phyloP scores from a whole-genome alignment of 2,329 filamentous ascomycete species.

The Neofusicoccum cordaticola region DNA sequence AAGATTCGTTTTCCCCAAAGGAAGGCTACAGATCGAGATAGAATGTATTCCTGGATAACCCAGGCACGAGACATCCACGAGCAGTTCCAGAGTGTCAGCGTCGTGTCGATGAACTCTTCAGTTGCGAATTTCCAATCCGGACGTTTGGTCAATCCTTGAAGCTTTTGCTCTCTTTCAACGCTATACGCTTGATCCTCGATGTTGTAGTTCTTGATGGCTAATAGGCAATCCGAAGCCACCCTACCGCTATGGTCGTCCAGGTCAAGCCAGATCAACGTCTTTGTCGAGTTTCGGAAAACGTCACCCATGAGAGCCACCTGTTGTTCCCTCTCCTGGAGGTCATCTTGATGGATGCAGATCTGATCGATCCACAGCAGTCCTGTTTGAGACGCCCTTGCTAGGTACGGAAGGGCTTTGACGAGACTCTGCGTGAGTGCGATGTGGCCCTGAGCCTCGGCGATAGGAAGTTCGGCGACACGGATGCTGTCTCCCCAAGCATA shows the following conservation, averaged over 20 bases:
- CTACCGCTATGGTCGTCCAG: background rate
- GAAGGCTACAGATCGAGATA: background rate
- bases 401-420: background rate
- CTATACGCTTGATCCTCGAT: too few species aligned
- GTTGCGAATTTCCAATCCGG: too few species aligned
- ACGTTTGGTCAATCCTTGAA: too few species aligned
- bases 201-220: too few species aligned
- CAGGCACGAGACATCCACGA: background rate
- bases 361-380: slow-evolving; percentile 28
- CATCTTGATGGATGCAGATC: slow-evolving; percentile 29
- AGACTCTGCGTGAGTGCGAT: background rate
- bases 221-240: too few species aligned
- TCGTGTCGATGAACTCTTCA: too few species aligned
- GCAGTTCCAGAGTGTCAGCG: background rate
- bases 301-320: slow-evolving; percentile 34
- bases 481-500: background rate
- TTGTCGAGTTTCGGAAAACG: slow-evolving; percentile 27
- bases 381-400: background rate
- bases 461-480: background rate
- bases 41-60: background rate
- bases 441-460: background rate
- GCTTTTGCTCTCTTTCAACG: too few species aligned
- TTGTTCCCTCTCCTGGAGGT: slow-evolving; percentile 26
- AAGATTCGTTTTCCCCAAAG: background rate
- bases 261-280: slow-evolving; percentile 29